Percentiles rank a stretch among this genome's conserved stretches.
Evolutionary conservation across 2,329 filamentous ascomycete species (phyloP).

Genomic region (Fusarium incarnatum): DNA sequence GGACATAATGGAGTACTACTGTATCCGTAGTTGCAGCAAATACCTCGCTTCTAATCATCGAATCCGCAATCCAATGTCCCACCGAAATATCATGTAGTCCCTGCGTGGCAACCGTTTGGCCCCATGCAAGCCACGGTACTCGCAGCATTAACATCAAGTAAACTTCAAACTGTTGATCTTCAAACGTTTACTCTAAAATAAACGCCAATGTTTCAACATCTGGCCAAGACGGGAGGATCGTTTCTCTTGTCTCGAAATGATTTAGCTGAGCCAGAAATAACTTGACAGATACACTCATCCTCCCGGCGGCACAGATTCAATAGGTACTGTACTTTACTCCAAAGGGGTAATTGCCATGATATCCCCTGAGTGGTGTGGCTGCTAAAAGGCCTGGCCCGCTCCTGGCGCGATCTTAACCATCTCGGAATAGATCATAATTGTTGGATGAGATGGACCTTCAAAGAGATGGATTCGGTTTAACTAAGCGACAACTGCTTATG

Average conservation of each 20-base stretch:
- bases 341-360: conserved; percentile 1
- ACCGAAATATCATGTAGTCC: conserved; percentile 1
- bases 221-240: conserved; percentile 2
- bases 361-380: conserved; percentile 44
- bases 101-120: background rate
- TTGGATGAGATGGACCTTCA: conserved; percentile 18
- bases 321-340: conserved; percentile 12
- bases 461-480: conserved; percentile 23
- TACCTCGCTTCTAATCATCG: conserved; percentile 10
- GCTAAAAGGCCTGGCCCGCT: conserved; percentile 22
- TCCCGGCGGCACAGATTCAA: conserved; percentile 11
- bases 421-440: background rate
- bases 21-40: background rate
- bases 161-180: background rate
- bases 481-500: conserved; percentile 17
- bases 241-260: conserved; percentile 2
- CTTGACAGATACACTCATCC: background rate
- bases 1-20: background rate
- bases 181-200: background rate
- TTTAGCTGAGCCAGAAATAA: conserved; percentile 16
- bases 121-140: background rate
- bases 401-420: conserved; percentile 24
- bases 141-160: background rate
- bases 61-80: conserved; percentile 28
- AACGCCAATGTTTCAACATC: conserved; percentile 3